Conservation (phyloP, 1,284 basidiomycete species). For the Bondarzewia mesenterica region DNA sequence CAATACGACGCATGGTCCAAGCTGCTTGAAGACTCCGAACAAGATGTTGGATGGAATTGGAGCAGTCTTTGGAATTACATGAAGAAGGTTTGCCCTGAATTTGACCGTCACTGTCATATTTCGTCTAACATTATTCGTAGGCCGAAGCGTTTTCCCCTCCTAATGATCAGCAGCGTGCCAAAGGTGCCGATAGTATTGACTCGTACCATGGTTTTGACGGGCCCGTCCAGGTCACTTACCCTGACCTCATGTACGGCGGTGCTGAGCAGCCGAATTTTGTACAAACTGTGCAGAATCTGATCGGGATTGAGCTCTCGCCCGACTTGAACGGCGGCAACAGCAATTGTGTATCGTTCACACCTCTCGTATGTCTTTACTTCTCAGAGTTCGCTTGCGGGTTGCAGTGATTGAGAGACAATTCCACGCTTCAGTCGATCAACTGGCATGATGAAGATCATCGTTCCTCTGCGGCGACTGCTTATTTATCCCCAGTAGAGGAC, state of each 20-base stretch:
- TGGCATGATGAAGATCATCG: constrained; percentile 25
- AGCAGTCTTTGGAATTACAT: constrained; percentile 39
- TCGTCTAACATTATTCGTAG: constrained; percentile 16
- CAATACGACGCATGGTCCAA: constrained; percentile 52
- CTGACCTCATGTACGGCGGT: constrained; percentile 47
- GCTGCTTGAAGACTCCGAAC: constrained; percentile 41
- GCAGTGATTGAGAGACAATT: constrained; percentile 4
- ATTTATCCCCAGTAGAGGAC: constrained; percentile 30
- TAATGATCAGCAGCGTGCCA: constrained; percentile 36
- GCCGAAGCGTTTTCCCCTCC: constrained; percentile 50
- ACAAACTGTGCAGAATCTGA: constrained; percentile 36
- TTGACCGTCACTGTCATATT: neutral
- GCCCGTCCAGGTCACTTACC: constrained; percentile 44
- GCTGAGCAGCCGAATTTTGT: constrained; percentile 46
- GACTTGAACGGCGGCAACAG: constrained; percentile 52
- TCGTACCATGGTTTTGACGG: constrained; percentile 46
- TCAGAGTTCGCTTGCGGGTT: neutral
- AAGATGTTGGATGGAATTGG: constrained; percentile 51
- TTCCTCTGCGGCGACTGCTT: constrained; percentile 33
- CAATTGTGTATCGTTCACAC: constrained; percentile 48
- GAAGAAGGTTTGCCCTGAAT: constrained; percentile 26
- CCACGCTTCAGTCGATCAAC: constrained; percentile 21
- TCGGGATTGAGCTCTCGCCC: constrained; percentile 35
- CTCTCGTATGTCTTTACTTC: constrained; percentile 24
- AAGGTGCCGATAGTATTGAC: constrained; percentile 37